Base-by-base conservation (phyloP, 345 rosid species). In the Murraya paniculata region DNA sequence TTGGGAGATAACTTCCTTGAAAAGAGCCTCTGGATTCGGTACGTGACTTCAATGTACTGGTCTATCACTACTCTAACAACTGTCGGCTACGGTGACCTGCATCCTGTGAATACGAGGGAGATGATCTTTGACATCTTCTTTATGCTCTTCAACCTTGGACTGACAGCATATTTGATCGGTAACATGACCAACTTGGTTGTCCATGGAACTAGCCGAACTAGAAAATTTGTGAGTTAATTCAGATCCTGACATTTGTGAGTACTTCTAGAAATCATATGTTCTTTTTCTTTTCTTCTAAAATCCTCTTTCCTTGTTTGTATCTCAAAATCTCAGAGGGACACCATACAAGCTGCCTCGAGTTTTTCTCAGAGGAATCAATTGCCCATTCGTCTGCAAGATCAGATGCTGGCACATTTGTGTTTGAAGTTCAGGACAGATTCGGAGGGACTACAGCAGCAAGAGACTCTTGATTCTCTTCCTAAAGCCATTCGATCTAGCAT, bases 181-280 rank as follows among this genome's bases (percentile, higher is more conserved):
- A 96, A 96, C 85, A 96, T 96, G 98, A 96, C 98, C 78, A 94
- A 92, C 88, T 85, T 96, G 86, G 98, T 94, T 74, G 99, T 96
- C 80, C 99, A 94, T 74, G 94, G 97, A 68, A 94, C 98, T 39
- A 94, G 97, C 57, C 91, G 97, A 74, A 96, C 99, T 55, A 86
- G 99, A 86, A 84, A 66, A 84, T 96, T 96, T 81, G 99, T 93
- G 78, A 91, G 97, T 84, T 30, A 57, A 65, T 35, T n/a, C 50
- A 41, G 58, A 30, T 64, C 24, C 38, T 57, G 67, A 53, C 67
- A n/a, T 66, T 56, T 80, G 48, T 73, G 22, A 38, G 30, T 55
- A 9, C 14, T 27, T 35, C 48, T 78, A 1, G 30, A 48, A 24
- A 33, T 28, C 71, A 67, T 45, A 21, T 9, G 67, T 75, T 56